Conservation (phyloP, 495 filamentous ascomycete species). For the Pyrenopolyporus hunteri region DNA sequence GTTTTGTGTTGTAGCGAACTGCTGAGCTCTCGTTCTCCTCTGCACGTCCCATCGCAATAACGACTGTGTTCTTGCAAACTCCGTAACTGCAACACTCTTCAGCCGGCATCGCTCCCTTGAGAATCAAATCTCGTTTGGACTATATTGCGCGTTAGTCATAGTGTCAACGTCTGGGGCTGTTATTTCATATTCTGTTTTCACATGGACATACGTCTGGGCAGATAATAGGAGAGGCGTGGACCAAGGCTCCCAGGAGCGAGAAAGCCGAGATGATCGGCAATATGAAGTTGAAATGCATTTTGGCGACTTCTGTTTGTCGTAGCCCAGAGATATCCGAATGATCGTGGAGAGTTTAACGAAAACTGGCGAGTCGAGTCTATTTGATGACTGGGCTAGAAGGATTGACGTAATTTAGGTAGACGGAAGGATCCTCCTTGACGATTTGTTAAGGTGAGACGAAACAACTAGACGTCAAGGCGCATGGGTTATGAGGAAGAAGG, state of each 20-base stretch:
- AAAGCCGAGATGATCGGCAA: slow-evolving; percentile 23
- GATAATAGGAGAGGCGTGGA: slow-evolving; percentile 40
- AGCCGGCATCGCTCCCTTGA: slow-evolving; percentile 50
- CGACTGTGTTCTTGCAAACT: slow-evolving; percentile 53
- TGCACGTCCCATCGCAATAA: slow-evolving; percentile 44
- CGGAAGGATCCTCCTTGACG: slow-evolving; percentile 18
- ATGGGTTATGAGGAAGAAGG: slow-evolving; percentile 16
- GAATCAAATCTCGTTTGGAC: slow-evolving; percentile 54
- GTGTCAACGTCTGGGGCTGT: background rate
- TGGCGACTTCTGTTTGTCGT: background rate
- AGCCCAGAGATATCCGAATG: slow-evolving; percentile 10
- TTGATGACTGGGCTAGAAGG: slow-evolving; percentile 11
- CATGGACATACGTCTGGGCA: slow-evolving; percentile 48
- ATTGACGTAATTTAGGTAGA: slow-evolving; percentile 9
- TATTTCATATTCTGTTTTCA: too few species aligned
- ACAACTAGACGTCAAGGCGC: slow-evolving; percentile 1
- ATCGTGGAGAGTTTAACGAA: background rate
- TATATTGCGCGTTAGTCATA: slow-evolving; percentile 33
- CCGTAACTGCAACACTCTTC: slow-evolving; percentile 59
- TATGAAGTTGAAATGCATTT: slow-evolving; percentile 39
- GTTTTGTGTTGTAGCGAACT: slow-evolving; percentile 28
- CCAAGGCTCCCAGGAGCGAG: slow-evolving; percentile 28
- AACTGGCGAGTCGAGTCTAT: slow-evolving; percentile 10
- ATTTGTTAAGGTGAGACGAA: slow-evolving; percentile 16
- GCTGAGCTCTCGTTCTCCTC: slow-evolving; percentile 25